Conservation (phyloP, 1,284 basidiomycete genomes). For the Puccinia triticina region DNA sequence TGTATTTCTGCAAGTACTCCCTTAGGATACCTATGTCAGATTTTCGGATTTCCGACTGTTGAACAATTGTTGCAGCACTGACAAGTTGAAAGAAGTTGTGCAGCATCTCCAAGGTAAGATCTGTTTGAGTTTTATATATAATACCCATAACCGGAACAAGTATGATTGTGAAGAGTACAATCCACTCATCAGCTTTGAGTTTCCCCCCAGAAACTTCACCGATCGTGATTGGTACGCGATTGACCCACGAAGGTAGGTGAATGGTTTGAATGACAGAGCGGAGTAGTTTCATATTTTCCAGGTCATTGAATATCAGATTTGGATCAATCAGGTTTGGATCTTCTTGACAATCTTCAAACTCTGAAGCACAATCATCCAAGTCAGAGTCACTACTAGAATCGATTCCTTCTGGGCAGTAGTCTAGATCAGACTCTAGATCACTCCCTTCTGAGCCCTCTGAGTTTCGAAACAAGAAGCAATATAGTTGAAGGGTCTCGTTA, state of each 20-base stretch:
- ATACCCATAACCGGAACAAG: conserved; percentile 15
- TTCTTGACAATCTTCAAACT: not conserved
- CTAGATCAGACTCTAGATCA: not conserved
- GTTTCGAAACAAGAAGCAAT: conserved; percentile 1
- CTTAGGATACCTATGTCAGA: not conserved
- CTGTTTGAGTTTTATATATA: not conserved
- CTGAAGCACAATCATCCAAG: not conserved
- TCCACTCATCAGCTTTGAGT: conserved; percentile 45
- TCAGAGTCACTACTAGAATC: conserved; percentile 18
- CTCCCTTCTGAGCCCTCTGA: conserved; percentile 20
- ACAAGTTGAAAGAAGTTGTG: conserved; percentile 26
- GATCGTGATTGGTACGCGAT: conserved; percentile 22
- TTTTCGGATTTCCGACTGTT: conserved; percentile 1
- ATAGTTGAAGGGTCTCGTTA: not conserved
- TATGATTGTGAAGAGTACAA: conserved; percentile 38
- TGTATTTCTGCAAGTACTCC: conserved; percentile 13
- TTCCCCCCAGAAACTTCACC: conserved; percentile 26
- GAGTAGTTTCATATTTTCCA: not conserved
- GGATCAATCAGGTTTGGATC: not conserved
- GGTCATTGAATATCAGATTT: conserved; percentile 9
- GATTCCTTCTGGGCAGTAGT: conserved; percentile 7
- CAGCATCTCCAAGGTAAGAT: not conserved
- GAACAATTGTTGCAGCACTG: conserved; percentile 30
- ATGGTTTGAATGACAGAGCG: not conserved
- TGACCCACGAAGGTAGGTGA: conserved; percentile 30